Base-by-base conservation (phyloP, 352 stramenopile species). In the Plasmopara viticola region DNA sequence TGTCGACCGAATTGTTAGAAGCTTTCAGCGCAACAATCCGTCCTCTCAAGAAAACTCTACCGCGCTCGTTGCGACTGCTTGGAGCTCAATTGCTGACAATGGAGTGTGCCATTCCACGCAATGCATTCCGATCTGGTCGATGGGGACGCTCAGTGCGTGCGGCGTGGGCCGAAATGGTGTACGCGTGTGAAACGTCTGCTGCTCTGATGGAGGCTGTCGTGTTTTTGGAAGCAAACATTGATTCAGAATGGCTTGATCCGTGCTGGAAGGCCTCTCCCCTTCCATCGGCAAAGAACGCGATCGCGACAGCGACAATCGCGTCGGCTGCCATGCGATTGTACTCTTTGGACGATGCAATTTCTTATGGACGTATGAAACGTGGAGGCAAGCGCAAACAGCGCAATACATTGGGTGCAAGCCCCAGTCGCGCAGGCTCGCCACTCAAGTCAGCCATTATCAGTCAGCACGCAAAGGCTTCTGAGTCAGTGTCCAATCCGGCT, bases 111-210 rank as follows among this genome's bases (percentile, higher is more conserved):
- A 84, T 89, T 4, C 82, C 82, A 10, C 78, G 81, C 3, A 79
- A 94, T 41, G 84, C 84, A 8, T 94, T 94, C 41, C 75, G 82
- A n/a, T 45, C 64, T 4, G 80, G 83, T 34, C 78, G 75, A 5
- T 94, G 84, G 84, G 68, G 70, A 9, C 69, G 71, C 4, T 25
- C 66, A 6, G 59, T 94, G 8, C 84, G 84, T 34, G 70, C 77
- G 8, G 84, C 72, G 37, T 94, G 82, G 84, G 74, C 75, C 8
- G 84, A 94, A 35, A 73, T 86, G 62, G 71, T 90, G 5, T 83
- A 76, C 43, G 55, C 78, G 5, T 84, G 74, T 13, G 74, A 86
- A 18, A 68, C 53, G 0, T 69, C 78, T 0, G 49, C 61, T 9
- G 51, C 54, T 34, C 44, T 94, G 7, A 58, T 91, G 49, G 75